These are phyloP conservation scores for Salvia hispanica DNA, from an alignment of 257 asterid genomes.

Conservation along the genomic window DNA sequence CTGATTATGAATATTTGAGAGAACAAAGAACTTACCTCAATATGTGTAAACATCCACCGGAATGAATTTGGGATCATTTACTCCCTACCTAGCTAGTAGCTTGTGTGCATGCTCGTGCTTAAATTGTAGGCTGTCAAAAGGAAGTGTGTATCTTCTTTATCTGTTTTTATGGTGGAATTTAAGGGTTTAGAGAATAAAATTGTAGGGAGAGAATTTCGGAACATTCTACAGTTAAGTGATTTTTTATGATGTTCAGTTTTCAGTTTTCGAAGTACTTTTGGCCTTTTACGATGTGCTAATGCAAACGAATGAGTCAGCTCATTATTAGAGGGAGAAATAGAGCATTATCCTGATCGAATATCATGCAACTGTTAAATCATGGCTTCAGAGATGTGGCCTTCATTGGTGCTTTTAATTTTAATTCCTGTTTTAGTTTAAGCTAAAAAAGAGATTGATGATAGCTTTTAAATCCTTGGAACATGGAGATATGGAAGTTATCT, in stretches of 20 bases:
- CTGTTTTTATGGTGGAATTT: background rate
- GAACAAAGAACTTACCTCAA: slow-evolving; percentile 4
- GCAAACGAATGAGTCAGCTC: slow-evolving; percentile 6
- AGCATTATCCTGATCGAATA: background rate
- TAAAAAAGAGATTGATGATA: background rate
- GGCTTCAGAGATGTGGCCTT: slow-evolving; percentile 12
- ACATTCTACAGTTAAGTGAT: background rate
- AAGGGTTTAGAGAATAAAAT: slow-evolving; percentile 11
- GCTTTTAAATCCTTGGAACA: background rate
- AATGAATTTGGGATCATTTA: background rate
- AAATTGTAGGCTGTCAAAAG: background rate
- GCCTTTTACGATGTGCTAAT: background rate
- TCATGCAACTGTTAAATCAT: slow-evolving; percentile 16
- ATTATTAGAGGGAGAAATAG: slow-evolving; percentile 23
- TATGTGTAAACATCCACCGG: background rate
- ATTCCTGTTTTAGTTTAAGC: background rate
- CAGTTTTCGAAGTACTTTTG: background rate
- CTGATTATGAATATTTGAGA: slow-evolving; percentile 1
- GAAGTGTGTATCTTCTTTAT: slow-evolving; percentile 3
- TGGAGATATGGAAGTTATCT: background rate
- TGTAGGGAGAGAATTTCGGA: background rate
- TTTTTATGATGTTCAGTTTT: background rate
- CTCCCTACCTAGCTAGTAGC: slow-evolving; percentile 17
- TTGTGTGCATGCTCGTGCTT: background rate
- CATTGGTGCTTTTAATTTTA: background rate